phyloP scores from a whole-genome alignment of 352 stramenopile genomes.

The Phytopythium kandeliae region DNA sequence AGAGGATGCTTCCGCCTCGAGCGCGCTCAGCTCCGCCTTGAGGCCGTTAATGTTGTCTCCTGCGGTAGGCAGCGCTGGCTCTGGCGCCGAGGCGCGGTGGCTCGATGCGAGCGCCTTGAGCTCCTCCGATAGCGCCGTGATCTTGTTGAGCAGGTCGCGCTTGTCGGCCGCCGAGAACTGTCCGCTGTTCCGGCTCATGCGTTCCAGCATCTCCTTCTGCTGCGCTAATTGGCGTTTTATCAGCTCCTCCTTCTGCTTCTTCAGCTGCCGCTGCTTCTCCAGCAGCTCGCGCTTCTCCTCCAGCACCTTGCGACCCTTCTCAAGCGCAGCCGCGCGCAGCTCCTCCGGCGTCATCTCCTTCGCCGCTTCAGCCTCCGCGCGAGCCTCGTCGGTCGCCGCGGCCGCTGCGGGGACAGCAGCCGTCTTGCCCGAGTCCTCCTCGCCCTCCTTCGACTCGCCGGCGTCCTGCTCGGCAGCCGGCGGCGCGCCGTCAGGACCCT shows the following conservation, averaged over 20 bases:
- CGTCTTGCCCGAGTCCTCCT: slow-evolving; percentile 12
- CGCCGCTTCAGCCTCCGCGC: slow-evolving; percentile 21
- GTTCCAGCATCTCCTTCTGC: slow-evolving; percentile 75
- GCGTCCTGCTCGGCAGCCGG: slow-evolving; percentile 29
- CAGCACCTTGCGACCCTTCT: slow-evolving; percentile 76
- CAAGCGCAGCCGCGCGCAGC: slow-evolving; percentile 58
- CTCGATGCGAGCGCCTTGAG: slow-evolving; percentile 44
- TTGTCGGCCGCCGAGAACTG: slow-evolving; percentile 71
- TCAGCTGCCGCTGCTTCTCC: slow-evolving; percentile 77
- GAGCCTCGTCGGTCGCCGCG: slow-evolving; percentile 6
- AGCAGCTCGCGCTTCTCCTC: slow-evolving; percentile 85
- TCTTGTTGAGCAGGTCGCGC: slow-evolving; percentile 78
- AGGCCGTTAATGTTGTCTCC: slow-evolving; percentile 39
- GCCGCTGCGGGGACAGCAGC: slow-evolving; percentile 9
- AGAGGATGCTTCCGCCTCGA: slow-evolving; percentile 51
- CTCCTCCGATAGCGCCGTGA: slow-evolving; percentile 64
- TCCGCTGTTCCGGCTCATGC: slow-evolving; percentile 73
- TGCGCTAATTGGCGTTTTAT: slow-evolving; percentile 78
- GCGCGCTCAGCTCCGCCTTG: slow-evolving; percentile 57
- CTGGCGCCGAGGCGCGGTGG: slow-evolving; percentile 10
- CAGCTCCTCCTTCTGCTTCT: slow-evolving; percentile 80
- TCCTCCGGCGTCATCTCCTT: slow-evolving; percentile 73
- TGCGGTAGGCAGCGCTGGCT: slow-evolving; percentile 2
- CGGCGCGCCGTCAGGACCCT: slow-evolving; percentile 48
- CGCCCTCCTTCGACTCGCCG: slow-evolving; percentile 21